A percentile compares a stretch with the other conserved stretches of the same genome.
phyloP scores from a whole-genome alignment of 768 basidiomycete species.

The Phylloporus sp. region DNA sequence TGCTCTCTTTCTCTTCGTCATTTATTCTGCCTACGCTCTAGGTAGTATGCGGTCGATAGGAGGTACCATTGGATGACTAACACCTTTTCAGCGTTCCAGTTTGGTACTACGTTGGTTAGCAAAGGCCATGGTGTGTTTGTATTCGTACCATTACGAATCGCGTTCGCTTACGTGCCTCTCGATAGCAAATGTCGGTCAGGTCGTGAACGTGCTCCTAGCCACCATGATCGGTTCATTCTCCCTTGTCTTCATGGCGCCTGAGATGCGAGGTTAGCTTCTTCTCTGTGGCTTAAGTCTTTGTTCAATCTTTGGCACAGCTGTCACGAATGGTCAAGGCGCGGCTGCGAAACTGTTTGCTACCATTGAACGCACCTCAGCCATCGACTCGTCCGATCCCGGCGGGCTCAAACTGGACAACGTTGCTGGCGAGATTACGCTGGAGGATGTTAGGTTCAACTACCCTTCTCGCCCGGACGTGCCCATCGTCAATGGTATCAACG shows the following conservation, averaged over 20 bases:
- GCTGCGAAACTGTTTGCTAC: slow-evolving; percentile 85
- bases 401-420: slow-evolving; percentile 69
- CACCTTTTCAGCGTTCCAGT: slow-evolving; percentile 65
- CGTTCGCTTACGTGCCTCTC: neutral
- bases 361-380: slow-evolving; percentile 81
- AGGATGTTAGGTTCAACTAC: slow-evolving; percentile 77
- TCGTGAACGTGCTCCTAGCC: slow-evolving; percentile 81
- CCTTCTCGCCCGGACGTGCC: slow-evolving; percentile 75
- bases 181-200: slow-evolving; percentile 59
- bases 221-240: slow-evolving; percentile 91
- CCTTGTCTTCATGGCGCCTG: slow-evolving; percentile 77
- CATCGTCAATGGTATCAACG: slow-evolving; percentile 65
- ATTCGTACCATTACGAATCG: neutral
- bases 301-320: slow-evolving; percentile 39
- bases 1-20: slow-evolving; percentile 76
- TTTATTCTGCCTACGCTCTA: slow-evolving; percentile 71
- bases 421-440: slow-evolving; percentile 66
- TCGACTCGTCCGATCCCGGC: slow-evolving; percentile 67
- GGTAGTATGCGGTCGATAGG: slow-evolving; percentile 34
- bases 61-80: no score
- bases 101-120: slow-evolving; percentile 82
- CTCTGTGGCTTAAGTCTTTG: neutral
- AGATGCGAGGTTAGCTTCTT: slow-evolving; percentile 61
- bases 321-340: slow-evolving; percentile 74
- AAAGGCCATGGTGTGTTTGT: slow-evolving; percentile 45